Evolutionary conservation across 768 basidiomycete genomes (phyloP), one percentile per base, ranked within the genome.

Genomic region (Termitomyces sp.): DNA sequence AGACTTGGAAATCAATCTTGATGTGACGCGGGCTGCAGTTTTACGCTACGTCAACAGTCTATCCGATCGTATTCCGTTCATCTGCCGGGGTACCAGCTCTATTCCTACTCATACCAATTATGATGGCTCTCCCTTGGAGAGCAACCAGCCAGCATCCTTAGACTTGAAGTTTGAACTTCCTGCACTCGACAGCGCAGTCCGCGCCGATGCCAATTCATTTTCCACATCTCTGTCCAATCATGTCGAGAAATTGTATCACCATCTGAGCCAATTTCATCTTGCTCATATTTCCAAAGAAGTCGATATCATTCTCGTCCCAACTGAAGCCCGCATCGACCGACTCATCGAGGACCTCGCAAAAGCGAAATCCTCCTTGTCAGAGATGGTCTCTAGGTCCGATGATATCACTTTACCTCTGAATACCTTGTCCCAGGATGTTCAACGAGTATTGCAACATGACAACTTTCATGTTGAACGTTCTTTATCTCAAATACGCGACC

Each of bases 201-300:
- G 91, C 31, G 67, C 78, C 12, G 85, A 90, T 66, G 79, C 80
- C 45, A 91, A 93, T 66, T 70, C 80, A n/a, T 83, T 82, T 62
- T 72, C 83, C 49, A 82, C 91, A 72, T 73, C 79, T 56, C 76
- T 91, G 15, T 75, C 75, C 3, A 83, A 82, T n/a, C 75, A 71
- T 30, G 56, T 84, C 37, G 81, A 84, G 53, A 67, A 64, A 10
- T 67, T 91, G 33, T 67, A 75, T 19, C 75, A 78, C 54, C 75
- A 79, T 43, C 71, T 73, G 14, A 69, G 73, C 31, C 78, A 80
- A 59, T 69, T 87, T 55, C 72, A 74, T 26, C 69, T 87, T 19
- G 79, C 82, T 14, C 71, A 71, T 35, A 73, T 83, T 60, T 83
- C 85, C 4, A 82, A 76, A 54, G 70, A 74, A n/a, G 64, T 82